Base-by-base conservation (phyloP, 495 filamentous ascomycete genomes). In the Aspergillus mulundensis region DNA sequence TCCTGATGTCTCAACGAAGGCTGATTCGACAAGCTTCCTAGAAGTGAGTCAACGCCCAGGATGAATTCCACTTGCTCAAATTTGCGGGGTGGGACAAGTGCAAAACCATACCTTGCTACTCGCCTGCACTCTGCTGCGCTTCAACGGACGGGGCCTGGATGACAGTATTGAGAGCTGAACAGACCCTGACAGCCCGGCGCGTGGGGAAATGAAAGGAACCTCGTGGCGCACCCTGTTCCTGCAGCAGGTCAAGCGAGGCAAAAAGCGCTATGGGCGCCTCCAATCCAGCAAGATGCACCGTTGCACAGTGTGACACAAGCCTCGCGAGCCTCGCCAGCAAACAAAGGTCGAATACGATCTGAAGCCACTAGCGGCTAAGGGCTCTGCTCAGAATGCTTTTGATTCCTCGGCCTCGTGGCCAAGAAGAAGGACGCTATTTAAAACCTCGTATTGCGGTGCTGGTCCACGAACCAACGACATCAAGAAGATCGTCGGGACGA, bases 371-470 rank as follows among this genome's bases (percentile, higher is more conserved):
- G 39, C 36, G 34, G 11, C 34, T 48, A 30, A 55, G 16, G 11
- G 2, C 40, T n/a, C n/a, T 14, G 12, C 28, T 16, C 28, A 6
- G 2, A 23, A 44, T 50, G 44, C 34, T 30, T 24, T 30, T 55
- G 34, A 50, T 56, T 56, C 15, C 45, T 41, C 44, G 21, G 36
- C 24, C 11, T 36, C 40, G 19, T 12, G 21, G 14, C 20, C 7
- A 23, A n/a, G n/a, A n/a, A n/a, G n/a, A n/a, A n/a, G n/a, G n/a
- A n/a, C n/a, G n/a, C 21, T 41, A 49, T 21, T 41, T 32, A 43
- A 56, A 7, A 49, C 38, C 53, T 49, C 53, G 53, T 56, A 50
- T 56, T 48, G 20, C 21, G 49, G 20, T 42, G 36, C 44, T 49
- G 38, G 44, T 4, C 21, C 24, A 46, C 23, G 25, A 21, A 25